Base-by-base conservation (phyloP, 768 basidiomycete genomes). In the Lactarius hatsudake region DNA sequence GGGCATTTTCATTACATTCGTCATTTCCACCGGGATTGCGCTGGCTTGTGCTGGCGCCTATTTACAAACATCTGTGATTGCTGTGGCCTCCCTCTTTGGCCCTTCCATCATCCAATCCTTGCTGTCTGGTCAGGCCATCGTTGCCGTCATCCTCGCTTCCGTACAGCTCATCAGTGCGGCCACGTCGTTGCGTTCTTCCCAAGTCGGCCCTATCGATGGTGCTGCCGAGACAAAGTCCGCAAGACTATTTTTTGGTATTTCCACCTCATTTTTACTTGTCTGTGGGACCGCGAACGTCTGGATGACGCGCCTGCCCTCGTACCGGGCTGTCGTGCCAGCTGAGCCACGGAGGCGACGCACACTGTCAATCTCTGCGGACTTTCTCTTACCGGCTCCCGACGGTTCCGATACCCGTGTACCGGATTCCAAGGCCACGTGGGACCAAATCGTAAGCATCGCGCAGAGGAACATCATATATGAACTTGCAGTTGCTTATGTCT, bases 61-160 rank as follows among this genome's bases (percentile, higher is more conserved):
- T 74, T 82, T 95, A 23, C 91, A 90, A 71, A 90, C 87, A 0
- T 83, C 93, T 13, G 82, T 90, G 53, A 84, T 92, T 36, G 92
- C 90, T 0, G 83, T 92, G n/a, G 91, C 93, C 2, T 87, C 92
- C 0, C 78, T 93, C 5, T 91, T 94, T 71, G 94, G 94, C 0
- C 83, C 86, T 2, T 75, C 81, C 8, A 87, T 87, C 15, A 83
- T 95, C 61, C 90, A 94, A 74, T 80, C 85, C 30, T 80, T 91
- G 74, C 84, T 95, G 81, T 86, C 92, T 2, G 94, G 93, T 13
- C 92, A 95, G 76, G 94, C 90, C 0, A 91, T 90, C 0, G 85
- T 94, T 2, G 94, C 88, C 0, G 91, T 96, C 15, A 87, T 86
- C 1, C 87, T 95, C 68, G 93, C 92, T 61, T 79, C 81, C 1